These are phyloP conservation scores for Annulohypoxylon nitens DNA, from an alignment of 495 filamentous ascomycete genomes.

Conservation along the genomic window DNA sequence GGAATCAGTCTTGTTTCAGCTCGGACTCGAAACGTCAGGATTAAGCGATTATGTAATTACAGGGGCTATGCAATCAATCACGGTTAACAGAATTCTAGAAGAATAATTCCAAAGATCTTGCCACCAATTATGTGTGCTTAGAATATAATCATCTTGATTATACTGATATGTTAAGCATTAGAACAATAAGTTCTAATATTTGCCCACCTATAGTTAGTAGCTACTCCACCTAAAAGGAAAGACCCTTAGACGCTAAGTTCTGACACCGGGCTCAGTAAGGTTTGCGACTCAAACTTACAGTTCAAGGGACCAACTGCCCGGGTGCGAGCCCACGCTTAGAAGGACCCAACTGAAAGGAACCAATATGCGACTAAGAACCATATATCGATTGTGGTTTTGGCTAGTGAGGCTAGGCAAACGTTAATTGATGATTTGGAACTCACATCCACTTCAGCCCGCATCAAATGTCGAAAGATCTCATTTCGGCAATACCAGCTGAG, in stretches of 20 bases:
- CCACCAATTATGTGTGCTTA: background rate
- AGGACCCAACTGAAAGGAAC: slow-evolving; percentile 9
- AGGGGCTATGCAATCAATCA: background rate
- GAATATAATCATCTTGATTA: background rate
- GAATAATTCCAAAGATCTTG: background rate
- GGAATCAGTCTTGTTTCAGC: slow-evolving; percentile 29
- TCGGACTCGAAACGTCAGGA: slow-evolving; percentile 27
- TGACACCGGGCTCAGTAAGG: background rate
- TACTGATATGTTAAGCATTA: background rate
- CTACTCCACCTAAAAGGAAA: background rate
- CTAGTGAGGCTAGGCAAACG: background rate
- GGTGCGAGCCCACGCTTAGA: background rate
- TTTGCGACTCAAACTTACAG: background rate
- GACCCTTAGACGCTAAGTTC: background rate
- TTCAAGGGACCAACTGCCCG: slow-evolving; percentile 12
- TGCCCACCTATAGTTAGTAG: background rate
- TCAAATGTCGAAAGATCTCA: slow-evolving; percentile 7
- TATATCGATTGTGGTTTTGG: background rate
- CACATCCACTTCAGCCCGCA: slow-evolving; percentile 1
- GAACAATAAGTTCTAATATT: background rate
- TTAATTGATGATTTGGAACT: slow-evolving; percentile 3
- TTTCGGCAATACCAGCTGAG: background rate
- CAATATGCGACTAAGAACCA: slow-evolving; percentile 2
- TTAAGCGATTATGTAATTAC: slow-evolving; percentile 22
- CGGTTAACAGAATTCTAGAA: background rate